phyloP scores from a whole-genome alignment of 202 grass and related monocot genomes.

The Alloteropsis angusta region DNA sequence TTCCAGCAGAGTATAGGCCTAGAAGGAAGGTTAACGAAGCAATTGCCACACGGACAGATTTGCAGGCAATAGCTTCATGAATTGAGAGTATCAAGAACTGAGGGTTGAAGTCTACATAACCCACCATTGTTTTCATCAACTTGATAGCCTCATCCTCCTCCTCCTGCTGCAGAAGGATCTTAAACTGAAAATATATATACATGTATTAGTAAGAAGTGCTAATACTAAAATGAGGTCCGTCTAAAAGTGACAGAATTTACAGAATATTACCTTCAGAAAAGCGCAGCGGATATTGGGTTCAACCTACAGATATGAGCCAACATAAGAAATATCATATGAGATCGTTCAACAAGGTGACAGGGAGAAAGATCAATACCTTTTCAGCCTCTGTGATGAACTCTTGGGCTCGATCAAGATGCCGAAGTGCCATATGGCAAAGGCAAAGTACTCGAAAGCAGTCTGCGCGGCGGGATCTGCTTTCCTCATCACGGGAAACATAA shows the following conservation, averaged over 20 bases:
- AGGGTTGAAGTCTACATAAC: conserved; percentile 70
- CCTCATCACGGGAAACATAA: conserved; percentile 69
- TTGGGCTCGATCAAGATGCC: conserved; percentile 64
- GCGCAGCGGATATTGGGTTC: conserved; percentile 65
- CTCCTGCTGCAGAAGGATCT: conserved; percentile 76
- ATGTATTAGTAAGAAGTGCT: conserved; percentile 36
- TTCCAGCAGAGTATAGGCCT: conserved; percentile 57
- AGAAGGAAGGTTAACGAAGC: conserved; percentile 58
- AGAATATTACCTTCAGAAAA: conserved; percentile 76
- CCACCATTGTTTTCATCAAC: conserved; percentile 62
- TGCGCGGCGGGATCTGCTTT: conserved; percentile 57
- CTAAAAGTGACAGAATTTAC: neutral
- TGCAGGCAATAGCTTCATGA: conserved; percentile 76
- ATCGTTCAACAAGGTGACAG: conserved; percentile 3
- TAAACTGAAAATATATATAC: conserved; percentile 41
- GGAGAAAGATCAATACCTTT: conserved; percentile 45
- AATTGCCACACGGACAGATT: conserved; percentile 49
- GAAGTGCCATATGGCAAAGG: conserved; percentile 66
- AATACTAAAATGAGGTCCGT: conserved; percentile 8
- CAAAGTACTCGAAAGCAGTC: conserved; percentile 75
- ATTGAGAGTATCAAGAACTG: conserved; percentile 57
- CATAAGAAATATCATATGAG: conserved; percentile 24
- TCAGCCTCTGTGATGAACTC: conserved; percentile 75
- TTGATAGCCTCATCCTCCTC: conserved; percentile 68
- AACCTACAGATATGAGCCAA: conserved; percentile 45